Evolutionary conservation across 306 rosid genomes (phyloP).

Genomic region (Adenanthera pavonina): DNA sequence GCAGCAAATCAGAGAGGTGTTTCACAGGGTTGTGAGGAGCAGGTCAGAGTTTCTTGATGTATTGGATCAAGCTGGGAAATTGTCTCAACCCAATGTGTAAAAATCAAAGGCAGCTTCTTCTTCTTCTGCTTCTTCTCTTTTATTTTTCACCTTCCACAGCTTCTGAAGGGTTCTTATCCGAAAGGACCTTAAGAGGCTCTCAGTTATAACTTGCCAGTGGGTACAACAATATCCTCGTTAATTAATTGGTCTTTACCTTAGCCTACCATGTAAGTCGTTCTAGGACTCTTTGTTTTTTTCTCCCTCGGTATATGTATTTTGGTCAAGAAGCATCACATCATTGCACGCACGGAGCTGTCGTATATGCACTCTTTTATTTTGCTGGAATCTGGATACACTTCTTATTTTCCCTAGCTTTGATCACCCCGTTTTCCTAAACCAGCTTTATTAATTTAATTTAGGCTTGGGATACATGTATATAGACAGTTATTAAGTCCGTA

Average conservation of each 20-base stretch:
- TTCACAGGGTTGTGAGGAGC: constrained; percentile 84
- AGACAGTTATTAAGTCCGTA: neutral
- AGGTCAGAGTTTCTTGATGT: constrained; percentile 77
- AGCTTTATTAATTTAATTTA: neutral
- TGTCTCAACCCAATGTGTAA: constrained; percentile 53
- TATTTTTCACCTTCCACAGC: neutral
- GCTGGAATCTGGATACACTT: constrained; percentile 7
- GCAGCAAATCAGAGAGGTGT: constrained; percentile 85
- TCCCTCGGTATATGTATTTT: constrained; percentile 2
- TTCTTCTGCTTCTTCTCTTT: neutral
- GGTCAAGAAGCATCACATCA: constrained; percentile 21
- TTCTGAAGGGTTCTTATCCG: neutral
- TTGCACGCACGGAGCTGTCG: constrained; percentile 20
- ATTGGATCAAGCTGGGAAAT: constrained; percentile 72
- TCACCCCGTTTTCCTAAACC: neutral
- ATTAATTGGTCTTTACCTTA: constrained; percentile 22
- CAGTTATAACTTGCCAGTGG: constrained; percentile 21
- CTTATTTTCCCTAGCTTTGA: neutral
- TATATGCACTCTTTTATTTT: neutral
- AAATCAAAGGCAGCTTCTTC: neutral
- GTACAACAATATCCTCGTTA: constrained; percentile 20
- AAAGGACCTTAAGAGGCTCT: constrained; percentile 24
- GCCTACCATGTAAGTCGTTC: constrained; percentile 48
- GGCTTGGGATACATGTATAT: neutral
- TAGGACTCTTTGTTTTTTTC: neutral